phyloP scores from a whole-genome alignment of 768 basidiomycete species.

The Pleurotus cornucopiae region DNA sequence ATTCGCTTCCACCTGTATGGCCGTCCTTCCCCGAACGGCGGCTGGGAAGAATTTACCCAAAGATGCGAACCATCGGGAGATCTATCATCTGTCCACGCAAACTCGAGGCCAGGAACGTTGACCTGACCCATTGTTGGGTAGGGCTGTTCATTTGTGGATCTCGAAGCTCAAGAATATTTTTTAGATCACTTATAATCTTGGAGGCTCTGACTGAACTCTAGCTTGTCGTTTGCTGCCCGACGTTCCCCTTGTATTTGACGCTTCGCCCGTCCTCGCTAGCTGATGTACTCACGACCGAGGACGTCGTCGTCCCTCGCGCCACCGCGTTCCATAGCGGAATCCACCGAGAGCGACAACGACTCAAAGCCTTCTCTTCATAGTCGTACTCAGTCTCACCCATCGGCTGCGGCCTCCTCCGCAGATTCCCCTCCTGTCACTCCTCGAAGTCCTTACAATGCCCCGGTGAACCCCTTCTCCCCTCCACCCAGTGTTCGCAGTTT shows the following conservation, averaged over 20 bases:
- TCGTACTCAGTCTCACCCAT: constrained; percentile 32
- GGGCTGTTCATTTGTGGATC: not conserved
- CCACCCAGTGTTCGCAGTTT: constrained; percentile 44
- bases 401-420: constrained; percentile 21
- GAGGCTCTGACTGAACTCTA: not conserved
- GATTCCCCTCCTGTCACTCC: constrained; percentile 40
- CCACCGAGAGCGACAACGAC: constrained; percentile 26
- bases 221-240: not conserved
- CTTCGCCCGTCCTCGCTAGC: not conserved
- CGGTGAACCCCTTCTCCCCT: constrained; percentile 48
- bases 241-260: not conserved
- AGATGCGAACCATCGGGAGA: not conserved
- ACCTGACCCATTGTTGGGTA: not conserved
- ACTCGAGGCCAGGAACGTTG: constrained; percentile 7
- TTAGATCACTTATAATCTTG: constrained; percentile 4
- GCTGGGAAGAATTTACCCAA: constrained; percentile 1
- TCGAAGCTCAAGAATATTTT: not conserved
- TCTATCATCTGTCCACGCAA: not conserved
- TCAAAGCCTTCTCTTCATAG: constrained; percentile 23
- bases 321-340: constrained; percentile 25
- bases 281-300: constrained; percentile 2
- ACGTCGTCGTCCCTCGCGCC: constrained; percentile 25
- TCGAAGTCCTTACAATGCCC: constrained; percentile 30
- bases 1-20: not conserved
- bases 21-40: not conserved